Percentiles rank a stretch among this genome's conserved stretches.
Conservation (phyloP, 257 asterid species). For the Verbena officinalis region DNA sequence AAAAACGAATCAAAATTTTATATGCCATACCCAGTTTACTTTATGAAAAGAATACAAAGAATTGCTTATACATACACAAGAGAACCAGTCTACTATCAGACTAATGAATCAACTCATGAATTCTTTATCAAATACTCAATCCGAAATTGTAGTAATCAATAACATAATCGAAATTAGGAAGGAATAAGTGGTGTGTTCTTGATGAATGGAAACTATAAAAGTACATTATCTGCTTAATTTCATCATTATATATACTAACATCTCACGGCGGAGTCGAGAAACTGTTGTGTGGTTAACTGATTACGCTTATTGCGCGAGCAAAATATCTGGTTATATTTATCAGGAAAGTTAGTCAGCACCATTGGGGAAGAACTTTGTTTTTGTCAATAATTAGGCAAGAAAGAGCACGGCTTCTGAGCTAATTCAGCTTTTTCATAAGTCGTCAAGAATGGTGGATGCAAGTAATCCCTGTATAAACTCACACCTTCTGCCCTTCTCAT, state of each 20-base stretch:
- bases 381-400: conserved; percentile 25
- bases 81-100: not conserved
- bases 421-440: conserved; percentile 34
- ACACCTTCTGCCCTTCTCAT: conserved; percentile 43
- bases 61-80: not conserved
- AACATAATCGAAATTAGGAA: conserved; percentile 17
- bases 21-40: too few species aligned
- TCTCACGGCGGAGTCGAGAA: conserved; percentile 25
- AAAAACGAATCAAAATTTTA: too few species aligned
- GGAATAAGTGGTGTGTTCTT: conserved; percentile 25
- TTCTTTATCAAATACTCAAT: not conserved
- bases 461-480: conserved; percentile 54
- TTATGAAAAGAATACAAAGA: too few species aligned
- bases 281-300: conserved; percentile 11
- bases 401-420: conserved; percentile 19
- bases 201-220: conserved; percentile 19
- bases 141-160: conserved; percentile 17
- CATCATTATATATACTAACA: conserved; percentile 29
- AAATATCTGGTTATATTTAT: conserved; percentile 11
- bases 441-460: conserved; percentile 52
- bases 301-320: conserved; percentile 9
- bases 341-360: conserved; percentile 23
- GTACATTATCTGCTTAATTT: conserved; percentile 29
- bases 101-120: conserved; percentile 8
- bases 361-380: conserved; percentile 18